phyloP scores from a whole-genome alignment of 2,329 filamentous ascomycete genomes.

The Chaetomium globosum region DNA sequence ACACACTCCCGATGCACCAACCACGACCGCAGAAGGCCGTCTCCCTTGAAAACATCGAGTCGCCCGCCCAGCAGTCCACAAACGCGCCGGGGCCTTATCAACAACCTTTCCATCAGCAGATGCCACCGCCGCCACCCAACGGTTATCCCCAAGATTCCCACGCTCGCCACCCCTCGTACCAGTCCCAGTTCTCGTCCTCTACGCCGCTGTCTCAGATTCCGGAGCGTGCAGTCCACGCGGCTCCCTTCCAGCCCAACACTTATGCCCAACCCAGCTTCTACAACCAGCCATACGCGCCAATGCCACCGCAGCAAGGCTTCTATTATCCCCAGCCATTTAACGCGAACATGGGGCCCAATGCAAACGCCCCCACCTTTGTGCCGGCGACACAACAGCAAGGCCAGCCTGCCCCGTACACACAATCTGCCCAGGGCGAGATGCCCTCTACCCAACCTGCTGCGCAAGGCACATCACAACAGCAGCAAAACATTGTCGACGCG shows the following conservation, averaged over 20 bases:
- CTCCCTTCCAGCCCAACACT: constrained; percentile 78
- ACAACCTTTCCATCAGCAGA: constrained; percentile 91
- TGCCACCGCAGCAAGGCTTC: constrained; percentile 62
- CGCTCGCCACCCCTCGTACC: constrained; percentile 68
- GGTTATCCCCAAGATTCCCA: constrained; percentile 63
- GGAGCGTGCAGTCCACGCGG: constrained; percentile 86
- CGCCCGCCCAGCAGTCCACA: constrained; percentile 60
- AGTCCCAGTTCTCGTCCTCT: constrained; percentile 69
- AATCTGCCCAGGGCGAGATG: constrained; percentile 48
- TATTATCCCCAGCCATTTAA: constrained; percentile 66
- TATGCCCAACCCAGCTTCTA: constrained; percentile 65
- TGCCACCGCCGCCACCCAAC: constrained; percentile 72
- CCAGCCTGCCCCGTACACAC: constrained; percentile 47
- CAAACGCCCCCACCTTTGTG: constrained; percentile 58
- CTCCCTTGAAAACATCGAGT: constrained; percentile 90
- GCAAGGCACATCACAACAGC: constrained; percentile 52
- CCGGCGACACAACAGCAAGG: constrained; percentile 52
- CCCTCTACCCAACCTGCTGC: constrained; percentile 42
- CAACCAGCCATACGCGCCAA: constrained; percentile 58
- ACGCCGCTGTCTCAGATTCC: constrained; percentile 91
- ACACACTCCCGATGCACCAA: constrained; percentile 78
- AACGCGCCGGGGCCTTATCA: constrained; percentile 60
- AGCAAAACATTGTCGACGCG: constrained; percentile 58
- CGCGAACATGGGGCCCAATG: constrained; percentile 46
- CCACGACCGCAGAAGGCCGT: constrained; percentile 93